phyloP scores from a whole-genome alignment of 352 stramenopile genomes.

The Phytopythium litorale region DNA sequence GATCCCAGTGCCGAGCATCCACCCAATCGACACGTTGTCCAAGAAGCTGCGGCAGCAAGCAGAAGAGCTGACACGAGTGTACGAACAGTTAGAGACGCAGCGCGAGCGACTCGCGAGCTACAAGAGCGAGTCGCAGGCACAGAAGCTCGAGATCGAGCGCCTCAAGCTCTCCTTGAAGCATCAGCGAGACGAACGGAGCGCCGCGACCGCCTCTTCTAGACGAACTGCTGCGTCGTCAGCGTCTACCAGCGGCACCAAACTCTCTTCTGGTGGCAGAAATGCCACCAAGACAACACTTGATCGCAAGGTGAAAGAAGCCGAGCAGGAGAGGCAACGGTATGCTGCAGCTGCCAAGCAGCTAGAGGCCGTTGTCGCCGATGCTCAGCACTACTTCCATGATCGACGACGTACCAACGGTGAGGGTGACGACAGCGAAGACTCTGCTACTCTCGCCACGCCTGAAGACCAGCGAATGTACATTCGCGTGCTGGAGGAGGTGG shows the following conservation, averaged over 20 bases:
- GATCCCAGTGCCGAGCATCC: conserved; percentile 20
- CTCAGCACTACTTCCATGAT: conserved; percentile 33
- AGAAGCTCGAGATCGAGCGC: conserved; percentile 42
- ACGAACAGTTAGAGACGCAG: conserved; percentile 67
- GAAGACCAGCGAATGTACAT: conserved; percentile 66
- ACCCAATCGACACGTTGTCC: conserved; percentile 61
- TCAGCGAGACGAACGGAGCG: neutral
- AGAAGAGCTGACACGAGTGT: conserved; percentile 60
- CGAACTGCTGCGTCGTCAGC: conserved; percentile 1
- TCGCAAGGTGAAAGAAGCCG: conserved; percentile 33
- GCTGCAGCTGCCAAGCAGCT: conserved; percentile 30
- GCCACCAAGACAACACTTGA: conserved; percentile 22
- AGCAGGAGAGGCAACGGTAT: conserved; percentile 39
- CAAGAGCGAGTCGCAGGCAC: conserved; percentile 31
- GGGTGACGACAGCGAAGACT: conserved; percentile 1
- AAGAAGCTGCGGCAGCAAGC: conserved; percentile 76
- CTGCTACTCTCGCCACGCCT: neutral
- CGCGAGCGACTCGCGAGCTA: conserved; percentile 33
- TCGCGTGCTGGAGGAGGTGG: conserved; percentile 69
- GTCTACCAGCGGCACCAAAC: neutral
- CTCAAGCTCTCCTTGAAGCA: conserved; percentile 10
- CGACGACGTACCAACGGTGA: conserved; percentile 8
- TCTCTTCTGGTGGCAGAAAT: neutral
- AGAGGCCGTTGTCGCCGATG: conserved; percentile 30
- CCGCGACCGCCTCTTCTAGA: neutral